These are phyloP conservation scores for Coemansia sp. DNA, from an alignment of 192 early-diverging fungal genomes.

Conservation along the genomic window DNA sequence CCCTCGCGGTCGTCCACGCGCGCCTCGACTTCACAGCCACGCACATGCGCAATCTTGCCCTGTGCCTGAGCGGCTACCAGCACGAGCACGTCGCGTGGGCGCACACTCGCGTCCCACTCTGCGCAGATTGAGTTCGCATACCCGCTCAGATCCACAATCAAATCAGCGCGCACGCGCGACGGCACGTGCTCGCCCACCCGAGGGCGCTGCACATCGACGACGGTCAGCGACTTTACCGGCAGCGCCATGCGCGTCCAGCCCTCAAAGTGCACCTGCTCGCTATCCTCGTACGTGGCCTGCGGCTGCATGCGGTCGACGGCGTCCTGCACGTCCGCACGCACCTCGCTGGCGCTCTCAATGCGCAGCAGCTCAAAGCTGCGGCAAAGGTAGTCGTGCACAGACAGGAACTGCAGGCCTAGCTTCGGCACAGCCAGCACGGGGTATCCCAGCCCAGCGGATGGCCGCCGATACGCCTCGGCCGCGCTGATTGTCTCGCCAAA, in stretches of 20 bases:
- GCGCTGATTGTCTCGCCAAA: conserved; percentile 71
- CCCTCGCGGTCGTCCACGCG: conserved; percentile 61
- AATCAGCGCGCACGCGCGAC: conserved; percentile 76
- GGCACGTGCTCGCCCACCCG: conserved; percentile 60
- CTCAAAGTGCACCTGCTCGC: conserved; percentile 62
- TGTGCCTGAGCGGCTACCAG: conserved; percentile 26
- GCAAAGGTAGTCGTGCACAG: conserved; percentile 85
- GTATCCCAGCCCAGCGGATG: not conserved
- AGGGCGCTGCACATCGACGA: conserved; percentile 64
- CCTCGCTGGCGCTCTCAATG: conserved; percentile 78
- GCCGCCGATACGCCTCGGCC: conserved; percentile 57
- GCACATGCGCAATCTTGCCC: conserved; percentile 40
- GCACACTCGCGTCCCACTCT: conserved; percentile 85
- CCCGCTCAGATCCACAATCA: conserved; percentile 63
- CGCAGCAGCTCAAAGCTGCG: conserved; percentile 83
- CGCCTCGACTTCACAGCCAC: conserved; percentile 84
- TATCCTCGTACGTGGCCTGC: conserved; percentile 29
- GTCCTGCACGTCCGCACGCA: conserved; percentile 88
- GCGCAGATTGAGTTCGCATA: conserved; percentile 69
- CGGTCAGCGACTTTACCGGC: conserved; percentile 63
- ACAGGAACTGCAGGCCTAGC: conserved; percentile 91
- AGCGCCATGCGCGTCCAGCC: conserved; percentile 95
- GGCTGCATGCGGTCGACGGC: conserved; percentile 82
- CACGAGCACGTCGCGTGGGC: conserved; percentile 87
- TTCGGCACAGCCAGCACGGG: conserved; percentile 70